These are phyloP conservation scores for Suillus bovinus DNA, from an alignment of 768 basidiomycete species.

Conservation along the genomic window DNA sequence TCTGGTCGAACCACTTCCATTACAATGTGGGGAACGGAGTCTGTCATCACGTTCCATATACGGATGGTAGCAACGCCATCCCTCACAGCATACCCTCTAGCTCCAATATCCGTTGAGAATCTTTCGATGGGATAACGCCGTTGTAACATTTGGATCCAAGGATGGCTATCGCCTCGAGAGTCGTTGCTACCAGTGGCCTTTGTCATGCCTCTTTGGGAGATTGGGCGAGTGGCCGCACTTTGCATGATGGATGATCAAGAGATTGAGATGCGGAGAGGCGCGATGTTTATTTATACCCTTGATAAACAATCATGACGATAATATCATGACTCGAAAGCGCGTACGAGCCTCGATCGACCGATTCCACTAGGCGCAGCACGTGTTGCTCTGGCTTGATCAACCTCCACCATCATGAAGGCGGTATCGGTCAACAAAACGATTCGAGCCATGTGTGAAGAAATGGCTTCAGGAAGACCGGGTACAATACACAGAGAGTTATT, in stretches of 20 bases:
- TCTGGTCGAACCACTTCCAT: not conserved
- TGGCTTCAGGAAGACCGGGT: not conserved
- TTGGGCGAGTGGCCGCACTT: conserved; percentile 27
- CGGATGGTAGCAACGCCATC: conserved; percentile 16
- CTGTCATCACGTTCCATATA: conserved; percentile 28
- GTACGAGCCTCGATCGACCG: not conserved
- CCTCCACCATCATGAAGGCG: not conserved
- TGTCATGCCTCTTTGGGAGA: conserved; percentile 7
- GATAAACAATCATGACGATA: not conserved
- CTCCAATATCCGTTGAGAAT: conserved; percentile 13
- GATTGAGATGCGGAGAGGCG: conserved; percentile 10
- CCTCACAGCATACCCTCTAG: conserved; percentile 16
- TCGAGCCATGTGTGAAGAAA: not conserved
- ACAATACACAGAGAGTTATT: not conserved
- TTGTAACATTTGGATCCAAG: conserved; percentile 13
- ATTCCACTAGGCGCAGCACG: too few relatives aligned
- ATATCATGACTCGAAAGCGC: not conserved
- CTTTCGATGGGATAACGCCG: conserved; percentile 5
- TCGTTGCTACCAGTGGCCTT: conserved; percentile 5
- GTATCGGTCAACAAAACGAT: not conserved
- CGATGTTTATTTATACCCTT: conserved; percentile 7
- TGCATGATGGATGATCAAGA: conserved; percentile 14
- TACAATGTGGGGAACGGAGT: conserved; percentile 4
- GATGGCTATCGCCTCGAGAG: conserved; percentile 15
- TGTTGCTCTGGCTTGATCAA: too few relatives aligned